Evolutionary conservation across 352 stramenopile genomes (phyloP).

Genomic region (Pythium monospermum): DNA sequence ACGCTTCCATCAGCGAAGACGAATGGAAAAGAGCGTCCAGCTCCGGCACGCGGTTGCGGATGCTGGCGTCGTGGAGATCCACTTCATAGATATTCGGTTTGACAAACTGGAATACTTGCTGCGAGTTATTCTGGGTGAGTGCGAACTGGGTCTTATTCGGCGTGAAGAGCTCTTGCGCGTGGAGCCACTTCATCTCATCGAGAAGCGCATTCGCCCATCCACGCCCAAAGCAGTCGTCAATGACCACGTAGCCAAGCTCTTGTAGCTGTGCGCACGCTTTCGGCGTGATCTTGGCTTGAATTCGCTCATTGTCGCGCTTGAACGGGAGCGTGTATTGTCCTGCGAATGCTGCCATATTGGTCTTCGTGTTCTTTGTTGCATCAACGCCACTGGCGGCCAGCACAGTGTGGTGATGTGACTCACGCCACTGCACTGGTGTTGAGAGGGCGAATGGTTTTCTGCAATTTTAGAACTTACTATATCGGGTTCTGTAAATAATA

Average conservation of each 20-base stretch:
- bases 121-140: conserved; percentile 33
- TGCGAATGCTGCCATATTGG: conserved; percentile 20
- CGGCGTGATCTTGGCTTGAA: conserved; percentile 42
- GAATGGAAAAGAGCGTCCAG: conserved; percentile 64
- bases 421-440: too few species aligned
- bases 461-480: too few species aligned
- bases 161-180: conserved; percentile 46
- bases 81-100: conserved; percentile 86
- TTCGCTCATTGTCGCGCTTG: conserved; percentile 42
- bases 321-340: conserved; percentile 45
- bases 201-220: conserved; percentile 50
- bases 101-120: conserved; percentile 46
- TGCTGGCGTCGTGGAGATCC: conserved; percentile 60
- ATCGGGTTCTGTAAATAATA: too few species aligned
- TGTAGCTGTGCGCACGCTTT: conserved; percentile 36
- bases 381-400: too few species aligned
- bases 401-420: too few species aligned
- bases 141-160: conserved; percentile 83
- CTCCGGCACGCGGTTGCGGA: conserved; percentile 52
- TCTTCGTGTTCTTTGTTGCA: neutral
- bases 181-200: conserved; percentile 59
- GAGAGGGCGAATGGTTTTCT: too few species aligned
- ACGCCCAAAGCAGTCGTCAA: conserved; percentile 64
- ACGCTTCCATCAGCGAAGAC: conserved; percentile 41
- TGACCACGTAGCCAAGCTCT: conserved; percentile 52